Conservation (phyloP, 176 grass and related monocot species). For the Aegilops longissima region DNA sequence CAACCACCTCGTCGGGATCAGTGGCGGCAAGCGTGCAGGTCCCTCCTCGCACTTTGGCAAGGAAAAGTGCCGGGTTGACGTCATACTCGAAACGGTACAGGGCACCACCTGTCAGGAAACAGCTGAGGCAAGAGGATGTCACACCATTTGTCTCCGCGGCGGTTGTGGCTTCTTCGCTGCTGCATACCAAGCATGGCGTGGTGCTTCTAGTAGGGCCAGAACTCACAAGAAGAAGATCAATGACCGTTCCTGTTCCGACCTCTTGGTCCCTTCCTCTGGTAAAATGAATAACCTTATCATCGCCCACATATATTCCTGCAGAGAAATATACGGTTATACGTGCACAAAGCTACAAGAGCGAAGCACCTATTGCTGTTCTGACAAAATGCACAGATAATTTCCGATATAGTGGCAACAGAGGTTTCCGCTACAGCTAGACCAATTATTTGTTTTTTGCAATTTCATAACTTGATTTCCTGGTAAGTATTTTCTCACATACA, state of each 20-base stretch:
- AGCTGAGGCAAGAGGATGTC: conserved; percentile 57
- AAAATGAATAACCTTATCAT: conserved; percentile 76
- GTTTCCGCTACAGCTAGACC: neutral
- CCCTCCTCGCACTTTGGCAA: conserved; percentile 67
- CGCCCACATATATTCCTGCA: conserved; percentile 69
- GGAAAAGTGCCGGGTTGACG: conserved; percentile 52
- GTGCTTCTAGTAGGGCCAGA: conserved; percentile 40
- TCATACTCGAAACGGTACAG: conserved; percentile 72
- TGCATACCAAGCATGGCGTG: conserved; percentile 39
- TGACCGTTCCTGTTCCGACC: conserved; percentile 67
- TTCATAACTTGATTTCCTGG: neutral
- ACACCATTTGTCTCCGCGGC: conserved; percentile 38
- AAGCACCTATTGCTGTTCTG: neutral
- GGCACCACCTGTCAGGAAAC: conserved; percentile 60
- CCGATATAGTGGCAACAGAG: neutral
- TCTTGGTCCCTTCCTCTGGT: conserved; percentile 71
- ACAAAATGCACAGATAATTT: neutral
- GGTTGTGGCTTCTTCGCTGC: neutral
- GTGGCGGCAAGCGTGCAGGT: conserved; percentile 62
- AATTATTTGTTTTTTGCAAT: neutral
- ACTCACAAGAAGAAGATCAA: conserved; percentile 56
- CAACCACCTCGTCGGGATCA: conserved; percentile 39
- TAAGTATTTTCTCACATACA: neutral
- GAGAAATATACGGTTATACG: neutral
- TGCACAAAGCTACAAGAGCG: neutral